These are phyloP conservation scores for Didymella sp. DNA, from an alignment of 2,329 filamentous ascomycete genomes.

Conservation along the genomic window DNA sequence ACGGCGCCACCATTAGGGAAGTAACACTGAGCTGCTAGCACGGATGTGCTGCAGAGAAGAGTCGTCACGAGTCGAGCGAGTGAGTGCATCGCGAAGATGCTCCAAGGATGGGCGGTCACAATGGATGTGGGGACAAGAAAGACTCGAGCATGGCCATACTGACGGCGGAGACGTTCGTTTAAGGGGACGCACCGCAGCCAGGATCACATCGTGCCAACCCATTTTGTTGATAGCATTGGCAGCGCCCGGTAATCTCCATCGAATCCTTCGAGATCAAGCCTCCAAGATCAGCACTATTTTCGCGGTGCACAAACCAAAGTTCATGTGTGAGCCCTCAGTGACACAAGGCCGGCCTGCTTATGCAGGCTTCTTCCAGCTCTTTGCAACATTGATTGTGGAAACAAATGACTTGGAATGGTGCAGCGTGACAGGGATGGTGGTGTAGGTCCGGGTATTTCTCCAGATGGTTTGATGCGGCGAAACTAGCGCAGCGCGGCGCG, in stretches of 20 bases:
- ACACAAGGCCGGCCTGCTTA: neutral
- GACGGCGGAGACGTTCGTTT: neutral
- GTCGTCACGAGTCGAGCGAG: conserved; percentile 5
- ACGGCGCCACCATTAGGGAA: conserved; percentile 26
- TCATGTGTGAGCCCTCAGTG: neutral
- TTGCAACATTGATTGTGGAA: neutral
- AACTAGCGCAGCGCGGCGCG: conserved; percentile 19
- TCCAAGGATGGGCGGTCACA: neutral
- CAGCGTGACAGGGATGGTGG: neutral
- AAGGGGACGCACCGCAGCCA: neutral
- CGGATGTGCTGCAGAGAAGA: conserved; percentile 9
- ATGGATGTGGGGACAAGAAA: conserved; percentile 9
- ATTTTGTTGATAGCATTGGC: conserved; percentile 7
- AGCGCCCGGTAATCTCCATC: conserved; percentile 7
- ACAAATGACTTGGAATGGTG: neutral
- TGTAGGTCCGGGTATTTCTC: neutral
- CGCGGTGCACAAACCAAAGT: neutral
- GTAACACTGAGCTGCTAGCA: conserved; percentile 21
- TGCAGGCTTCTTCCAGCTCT: neutral
- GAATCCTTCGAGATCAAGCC: neutral
- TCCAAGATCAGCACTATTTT: neutral
- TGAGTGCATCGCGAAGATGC: neutral
- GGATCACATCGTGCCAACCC: conserved; percentile 5
- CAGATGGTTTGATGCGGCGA: conserved; percentile 3
- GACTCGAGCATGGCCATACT: neutral